Percentiles rank a stretch among this genome's conserved stretches.
These are phyloP conservation scores for Triticum aestivum DNA, from an alignment of 176 grass and related monocot genomes.

Conservation along the genomic window IWGSC_CS_RefSeq_v2.1 NC_057813.1:518410453-518410952, in stretches of 20 bases:
- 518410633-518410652: background rate
- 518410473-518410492: conserved; percentile 63
- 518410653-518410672: background rate
- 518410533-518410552: conserved; percentile 68
- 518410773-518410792: background rate
- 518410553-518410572: conserved; percentile 83
- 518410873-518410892: background rate
- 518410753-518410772: background rate
- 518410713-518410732: background rate
- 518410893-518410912: background rate
- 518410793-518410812: background rate
- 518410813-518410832: background rate
- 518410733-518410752: background rate
- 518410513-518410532: conserved; percentile 74
- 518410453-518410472: conserved; percentile 68
- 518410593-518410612: conserved; percentile 54
- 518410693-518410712: background rate
- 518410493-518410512: conserved; percentile 64
- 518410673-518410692: background rate
- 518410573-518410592: conserved; percentile 69
- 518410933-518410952: too few species aligned
- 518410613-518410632: conserved; percentile 58
- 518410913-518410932: too few species aligned
- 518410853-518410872: background rate
- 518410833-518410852: background rate